Evolutionary conservation across 2,329 filamentous ascomycete genomes (phyloP).

Genomic region (Fonsecaea nubica): DNA sequence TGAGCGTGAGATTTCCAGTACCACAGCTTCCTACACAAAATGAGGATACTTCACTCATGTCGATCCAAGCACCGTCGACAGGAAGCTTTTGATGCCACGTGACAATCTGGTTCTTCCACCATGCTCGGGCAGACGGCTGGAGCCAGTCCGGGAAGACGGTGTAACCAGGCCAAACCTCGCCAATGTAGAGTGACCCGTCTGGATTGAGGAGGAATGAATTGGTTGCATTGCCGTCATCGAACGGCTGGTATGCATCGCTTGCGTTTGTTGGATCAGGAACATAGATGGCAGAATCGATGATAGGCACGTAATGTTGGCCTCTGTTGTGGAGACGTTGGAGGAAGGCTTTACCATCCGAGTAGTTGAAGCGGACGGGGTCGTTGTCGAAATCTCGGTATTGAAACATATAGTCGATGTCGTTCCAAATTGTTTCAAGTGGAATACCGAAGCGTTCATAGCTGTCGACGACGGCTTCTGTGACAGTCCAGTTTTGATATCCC

Average conservation of each 20-base stretch:
- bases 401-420: slow-evolving; percentile 62
- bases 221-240: slow-evolving; percentile 57
- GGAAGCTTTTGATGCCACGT: slow-evolving; percentile 60
- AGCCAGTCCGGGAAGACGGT: slow-evolving; percentile 68
- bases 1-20: slow-evolving; percentile 66
- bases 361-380: slow-evolving; percentile 60
- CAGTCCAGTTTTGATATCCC: slow-evolving; percentile 76
- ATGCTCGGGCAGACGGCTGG: slow-evolving; percentile 64
- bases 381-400: slow-evolving; percentile 66
- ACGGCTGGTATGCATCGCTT: slow-evolving; percentile 65
- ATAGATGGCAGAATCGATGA: slow-evolving; percentile 71
- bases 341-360: slow-evolving; percentile 58
- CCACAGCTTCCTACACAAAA: slow-evolving; percentile 78
- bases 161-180: slow-evolving; percentile 64
- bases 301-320: slow-evolving; percentile 66
- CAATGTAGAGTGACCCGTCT: slow-evolving; percentile 62
- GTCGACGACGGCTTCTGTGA: slow-evolving; percentile 63
- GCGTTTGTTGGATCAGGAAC: slow-evolving; percentile 73
- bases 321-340: slow-evolving; percentile 60
- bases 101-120: slow-evolving; percentile 64
- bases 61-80: slow-evolving; percentile 65
- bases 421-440: slow-evolving; percentile 61
- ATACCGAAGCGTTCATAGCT: slow-evolving; percentile 63
- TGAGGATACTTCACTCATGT: slow-evolving; percentile 67
- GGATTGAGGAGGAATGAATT: slow-evolving; percentile 61